phyloP scores from a whole-genome alignment of 768 basidiomycete genomes.

The Boletus rubroflammeus region DNA sequence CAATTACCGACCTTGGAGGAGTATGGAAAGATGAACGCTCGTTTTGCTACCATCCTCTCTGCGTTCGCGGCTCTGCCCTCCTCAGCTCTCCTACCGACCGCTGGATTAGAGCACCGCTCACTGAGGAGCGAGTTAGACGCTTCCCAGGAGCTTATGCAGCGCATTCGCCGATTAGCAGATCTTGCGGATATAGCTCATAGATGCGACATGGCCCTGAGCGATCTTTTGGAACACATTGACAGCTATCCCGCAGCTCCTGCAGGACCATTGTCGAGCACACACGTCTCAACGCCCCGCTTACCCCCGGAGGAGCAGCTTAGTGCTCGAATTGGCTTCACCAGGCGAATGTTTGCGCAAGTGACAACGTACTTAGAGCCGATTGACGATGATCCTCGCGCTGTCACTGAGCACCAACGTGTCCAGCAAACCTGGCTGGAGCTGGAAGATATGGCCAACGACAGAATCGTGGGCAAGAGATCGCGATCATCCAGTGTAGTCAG shows the following conservation, averaged over 20 bases:
- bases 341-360: slow-evolving; percentile 46
- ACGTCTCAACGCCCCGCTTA: slow-evolving; percentile 37
- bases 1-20: slow-evolving; percentile 52
- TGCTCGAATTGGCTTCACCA: slow-evolving; percentile 63
- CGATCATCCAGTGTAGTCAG: slow-evolving; percentile 63
- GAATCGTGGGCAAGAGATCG: slow-evolving; percentile 56
- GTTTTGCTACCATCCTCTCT: slow-evolving; percentile 43
- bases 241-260: slow-evolving; percentile 67
- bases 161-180: slow-evolving; percentile 52
- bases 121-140: slow-evolving; percentile 56
- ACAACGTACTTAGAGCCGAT: slow-evolving; percentile 40
- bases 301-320: slow-evolving; percentile 66
- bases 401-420: slow-evolving; percentile 59
- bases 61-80: slow-evolving; percentile 48
- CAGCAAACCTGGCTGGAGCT: slow-evolving; percentile 79
- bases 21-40: slow-evolving; percentile 43
- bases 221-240: slow-evolving; percentile 82
- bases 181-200: slow-evolving; percentile 45
- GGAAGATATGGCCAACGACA: slow-evolving; percentile 75
- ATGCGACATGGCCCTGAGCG: slow-evolving; percentile 78
- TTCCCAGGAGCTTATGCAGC: slow-evolving; percentile 46
- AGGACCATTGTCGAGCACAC: slow-evolving; percentile 49
- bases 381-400: slow-evolving; percentile 56
- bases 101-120: slow-evolving; percentile 60
- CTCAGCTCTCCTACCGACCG: slow-evolving; percentile 36